Conservation (phyloP, 768 basidiomycete genomes). For the Serendipita sp. region DNA sequence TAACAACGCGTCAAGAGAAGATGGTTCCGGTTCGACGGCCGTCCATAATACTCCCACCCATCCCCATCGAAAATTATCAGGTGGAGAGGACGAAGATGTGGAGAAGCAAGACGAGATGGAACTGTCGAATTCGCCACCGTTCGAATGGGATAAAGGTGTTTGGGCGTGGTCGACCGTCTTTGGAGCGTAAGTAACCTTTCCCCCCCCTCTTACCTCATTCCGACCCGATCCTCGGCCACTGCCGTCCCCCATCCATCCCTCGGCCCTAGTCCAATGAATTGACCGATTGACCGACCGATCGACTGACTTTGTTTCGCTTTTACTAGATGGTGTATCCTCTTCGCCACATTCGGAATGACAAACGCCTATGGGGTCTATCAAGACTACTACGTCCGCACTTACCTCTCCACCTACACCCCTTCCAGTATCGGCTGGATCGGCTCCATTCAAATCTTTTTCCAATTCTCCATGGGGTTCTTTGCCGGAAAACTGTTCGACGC, state of each 20-base stretch:
- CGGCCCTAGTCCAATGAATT: no score
- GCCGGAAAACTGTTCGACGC: conserved; percentile 20
- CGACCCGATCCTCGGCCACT: no score
- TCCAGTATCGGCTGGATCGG: conserved; percentile 22
- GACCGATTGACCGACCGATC: neutral
- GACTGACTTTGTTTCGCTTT: neutral
- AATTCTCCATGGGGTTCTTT: conserved; percentile 17
- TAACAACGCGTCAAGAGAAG: no score
- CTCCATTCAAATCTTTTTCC: conserved; percentile 19
- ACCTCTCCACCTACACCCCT: conserved; percentile 14
- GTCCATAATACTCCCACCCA: no score
- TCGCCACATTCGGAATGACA: conserved; percentile 9
- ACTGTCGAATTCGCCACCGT: neutral
- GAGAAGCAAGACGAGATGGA: no score
- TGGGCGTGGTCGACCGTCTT: conserved; percentile 2
- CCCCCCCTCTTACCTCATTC: no score
- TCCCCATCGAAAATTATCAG: no score
- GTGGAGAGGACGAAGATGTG: no score
- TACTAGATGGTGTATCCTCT: conserved; percentile 5
- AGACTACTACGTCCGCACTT: conserved; percentile 14
- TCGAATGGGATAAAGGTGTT: neutral
- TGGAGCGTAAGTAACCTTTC: conserved; percentile 1
- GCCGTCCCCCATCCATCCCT: no score
- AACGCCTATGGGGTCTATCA: conserved; percentile 4
- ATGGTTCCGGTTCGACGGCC: no score